Conservation (phyloP, 148 eudicot species). For the Vaccinium darrowii region DNA sequence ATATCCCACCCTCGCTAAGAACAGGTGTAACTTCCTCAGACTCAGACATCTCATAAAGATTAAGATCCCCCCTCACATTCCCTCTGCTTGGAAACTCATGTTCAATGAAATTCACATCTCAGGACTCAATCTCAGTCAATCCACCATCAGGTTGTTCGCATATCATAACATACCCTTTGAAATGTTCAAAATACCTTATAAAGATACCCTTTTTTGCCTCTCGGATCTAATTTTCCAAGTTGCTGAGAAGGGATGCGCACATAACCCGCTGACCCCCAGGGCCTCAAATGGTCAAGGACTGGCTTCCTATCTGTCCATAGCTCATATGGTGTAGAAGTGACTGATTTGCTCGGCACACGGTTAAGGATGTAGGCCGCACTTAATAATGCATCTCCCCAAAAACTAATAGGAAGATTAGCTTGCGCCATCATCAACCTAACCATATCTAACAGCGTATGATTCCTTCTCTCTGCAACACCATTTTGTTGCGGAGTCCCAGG, state of each 20-base stretch:
- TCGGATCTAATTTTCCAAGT: neutral
- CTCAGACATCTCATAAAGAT: too few relatives aligned
- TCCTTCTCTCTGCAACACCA: too few relatives aligned
- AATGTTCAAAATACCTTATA: neutral
- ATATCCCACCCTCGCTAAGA: too few relatives aligned
- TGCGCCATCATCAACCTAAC: too few relatives aligned
- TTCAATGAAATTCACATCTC: neutral
- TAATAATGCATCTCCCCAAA: neutral
- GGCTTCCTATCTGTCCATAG: neutral
- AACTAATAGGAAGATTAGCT: too few relatives aligned
- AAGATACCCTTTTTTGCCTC: neutral
- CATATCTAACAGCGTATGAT: too few relatives aligned
- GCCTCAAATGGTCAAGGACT: neutral
- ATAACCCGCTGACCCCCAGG: slow-evolving; percentile 7
- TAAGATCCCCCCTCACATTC: too few relatives aligned
- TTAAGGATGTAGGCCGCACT: neutral
- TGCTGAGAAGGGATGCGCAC: neutral
- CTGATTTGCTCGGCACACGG: neutral
- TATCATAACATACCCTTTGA: slow-evolving; percentile 4
- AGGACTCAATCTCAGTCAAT: slow-evolving; percentile 6
- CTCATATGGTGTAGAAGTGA: neutral
- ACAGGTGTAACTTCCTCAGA: too few relatives aligned
- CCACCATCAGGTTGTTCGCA: neutral
- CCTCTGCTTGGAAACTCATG: slow-evolving; percentile 5
- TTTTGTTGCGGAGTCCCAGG: too few relatives aligned